Conservation (phyloP, 106 monocot species). For the Dioscorea dumetorum region DNA sequence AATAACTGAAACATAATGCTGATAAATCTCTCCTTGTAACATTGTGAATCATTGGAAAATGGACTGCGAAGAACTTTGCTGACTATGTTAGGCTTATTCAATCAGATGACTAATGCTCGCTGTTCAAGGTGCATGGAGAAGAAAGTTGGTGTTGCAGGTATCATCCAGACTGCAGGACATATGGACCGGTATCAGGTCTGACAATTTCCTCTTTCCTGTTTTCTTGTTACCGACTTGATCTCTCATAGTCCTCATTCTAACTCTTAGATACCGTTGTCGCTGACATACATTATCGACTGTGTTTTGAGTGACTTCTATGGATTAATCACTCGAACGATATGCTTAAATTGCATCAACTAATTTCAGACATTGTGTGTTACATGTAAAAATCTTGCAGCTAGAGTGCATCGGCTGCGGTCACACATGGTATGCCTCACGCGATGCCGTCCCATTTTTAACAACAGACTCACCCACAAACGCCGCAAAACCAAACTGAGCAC, state of each 20-base stretch:
- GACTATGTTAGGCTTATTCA: background rate
- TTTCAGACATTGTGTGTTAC: background rate
- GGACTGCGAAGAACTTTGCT: background rate
- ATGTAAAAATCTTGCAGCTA: slow-evolving; percentile 28
- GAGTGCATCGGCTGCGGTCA: slow-evolving; percentile 81
- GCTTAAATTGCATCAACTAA: background rate
- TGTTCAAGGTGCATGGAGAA: slow-evolving; percentile 79
- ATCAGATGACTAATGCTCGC: slow-evolving; percentile 93
- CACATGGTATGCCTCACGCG: slow-evolving; percentile 78
- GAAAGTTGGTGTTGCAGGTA: slow-evolving; percentile 79
- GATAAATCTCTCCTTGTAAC: too few relatives aligned
- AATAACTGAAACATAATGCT: too few relatives aligned
- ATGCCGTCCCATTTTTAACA: too few relatives aligned
- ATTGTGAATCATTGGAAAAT: too few relatives aligned
- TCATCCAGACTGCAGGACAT: slow-evolving; percentile 83
- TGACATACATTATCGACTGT: background rate
- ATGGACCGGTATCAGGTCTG: slow-evolving; percentile 86
- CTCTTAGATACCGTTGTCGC: background rate
- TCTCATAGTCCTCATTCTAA: too few relatives aligned
- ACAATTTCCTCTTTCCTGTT: background rate
- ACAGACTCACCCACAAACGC: too few relatives aligned
- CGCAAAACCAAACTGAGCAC: too few relatives aligned
- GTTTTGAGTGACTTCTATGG: too few relatives aligned
- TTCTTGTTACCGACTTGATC: background rate
- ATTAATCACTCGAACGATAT: background rate